phyloP scores from a whole-genome alignment of 2,329 filamentous ascomycete genomes.

The Epichloe bromicola region DNA sequence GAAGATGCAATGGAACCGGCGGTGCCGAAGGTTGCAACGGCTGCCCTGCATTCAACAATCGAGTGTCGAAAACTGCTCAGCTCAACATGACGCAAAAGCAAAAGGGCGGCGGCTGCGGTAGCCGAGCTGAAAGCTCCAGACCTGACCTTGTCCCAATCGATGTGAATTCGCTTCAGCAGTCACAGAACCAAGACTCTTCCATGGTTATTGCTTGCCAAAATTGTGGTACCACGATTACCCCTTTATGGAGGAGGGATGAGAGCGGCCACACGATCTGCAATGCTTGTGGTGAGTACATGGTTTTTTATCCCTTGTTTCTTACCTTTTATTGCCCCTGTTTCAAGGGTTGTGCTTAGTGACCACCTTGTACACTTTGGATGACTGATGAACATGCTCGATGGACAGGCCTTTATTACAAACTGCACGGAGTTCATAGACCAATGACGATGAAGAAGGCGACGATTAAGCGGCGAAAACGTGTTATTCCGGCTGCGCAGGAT shows the following conservation, averaged over 20 bases:
- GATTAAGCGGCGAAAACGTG: conserved; percentile 89
- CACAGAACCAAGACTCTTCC: conserved; percentile 18
- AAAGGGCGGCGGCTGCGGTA: conserved; percentile 20
- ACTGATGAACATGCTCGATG: background rate
- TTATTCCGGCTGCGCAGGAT: conserved; percentile 63
- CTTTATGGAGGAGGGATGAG: conserved; percentile 88
- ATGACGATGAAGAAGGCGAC: conserved; percentile 98
- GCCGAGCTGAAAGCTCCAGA: conserved; percentile 12
- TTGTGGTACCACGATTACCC: conserved; percentile 91
- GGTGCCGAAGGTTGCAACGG: conserved; percentile 91
- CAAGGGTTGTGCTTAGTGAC: background rate
- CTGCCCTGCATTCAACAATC: conserved; percentile 95
- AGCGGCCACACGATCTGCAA: conserved; percentile 96
- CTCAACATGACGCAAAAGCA: conserved; percentile 44
- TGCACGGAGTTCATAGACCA: conserved; percentile 84
- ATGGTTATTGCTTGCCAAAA: conserved; percentile 86
- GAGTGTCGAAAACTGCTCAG: conserved; percentile 76
- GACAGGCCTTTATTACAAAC: conserved; percentile 87
- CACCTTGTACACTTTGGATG: background rate
- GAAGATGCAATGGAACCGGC: conserved; percentile 90
- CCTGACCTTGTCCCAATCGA: conserved; percentile 19
- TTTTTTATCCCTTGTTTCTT: too few species aligned
- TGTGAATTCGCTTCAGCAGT: conserved; percentile 21
- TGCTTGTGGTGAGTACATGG: conserved; percentile 65
- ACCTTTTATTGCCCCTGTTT: background rate